Evolutionary conservation across 257 asterid species (phyloP).

Genomic region (Lithospermum erythrorhizon): DNA sequence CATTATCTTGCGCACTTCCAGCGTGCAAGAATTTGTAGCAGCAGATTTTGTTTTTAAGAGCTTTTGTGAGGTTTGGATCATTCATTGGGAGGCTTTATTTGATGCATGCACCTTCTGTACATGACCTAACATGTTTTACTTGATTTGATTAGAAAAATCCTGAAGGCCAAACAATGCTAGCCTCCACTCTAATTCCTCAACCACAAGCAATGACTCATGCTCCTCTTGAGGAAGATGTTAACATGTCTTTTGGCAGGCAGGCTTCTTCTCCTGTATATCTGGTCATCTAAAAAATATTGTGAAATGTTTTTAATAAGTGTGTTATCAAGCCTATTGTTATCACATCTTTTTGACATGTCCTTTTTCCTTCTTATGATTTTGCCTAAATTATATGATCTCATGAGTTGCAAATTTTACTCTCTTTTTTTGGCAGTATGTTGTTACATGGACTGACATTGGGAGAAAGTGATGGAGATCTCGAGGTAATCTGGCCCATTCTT

Average conservation of each 20-base stretch:
- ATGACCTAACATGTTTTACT: background rate
- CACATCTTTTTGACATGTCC: too few species aligned
- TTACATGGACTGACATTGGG: conserved; percentile 72
- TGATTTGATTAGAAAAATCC: conserved; percentile 54
- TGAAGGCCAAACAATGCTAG: conserved; percentile 85
- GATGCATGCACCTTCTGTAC: background rate
- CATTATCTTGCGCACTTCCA: conserved; percentile 68
- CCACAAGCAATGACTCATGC: conserved; percentile 57
- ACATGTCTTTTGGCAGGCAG: conserved; percentile 96
- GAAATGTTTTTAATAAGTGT: too few species aligned
- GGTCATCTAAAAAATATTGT: background rate
- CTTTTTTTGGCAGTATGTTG: conserved; percentile 66
- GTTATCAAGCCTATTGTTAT: too few species aligned
- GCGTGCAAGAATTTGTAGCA: conserved; percentile 73
- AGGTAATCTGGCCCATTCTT: conserved; percentile 39
- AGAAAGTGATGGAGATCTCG: conserved; percentile 86
- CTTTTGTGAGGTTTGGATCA: conserved; percentile 77
- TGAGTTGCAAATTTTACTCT: background rate
- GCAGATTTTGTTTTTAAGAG: conserved; percentile 79
- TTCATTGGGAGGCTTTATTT: conserved; percentile 7
- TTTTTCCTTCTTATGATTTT: too few species aligned
- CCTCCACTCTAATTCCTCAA: conserved; percentile 77
- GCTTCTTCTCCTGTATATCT: background rate
- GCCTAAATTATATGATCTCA: background rate
- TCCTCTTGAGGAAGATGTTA: conserved; percentile 71